These are phyloP conservation scores for Erodium texanum DNA, from an alignment of 441 rosid species.

Conservation along the genomic window DNA sequence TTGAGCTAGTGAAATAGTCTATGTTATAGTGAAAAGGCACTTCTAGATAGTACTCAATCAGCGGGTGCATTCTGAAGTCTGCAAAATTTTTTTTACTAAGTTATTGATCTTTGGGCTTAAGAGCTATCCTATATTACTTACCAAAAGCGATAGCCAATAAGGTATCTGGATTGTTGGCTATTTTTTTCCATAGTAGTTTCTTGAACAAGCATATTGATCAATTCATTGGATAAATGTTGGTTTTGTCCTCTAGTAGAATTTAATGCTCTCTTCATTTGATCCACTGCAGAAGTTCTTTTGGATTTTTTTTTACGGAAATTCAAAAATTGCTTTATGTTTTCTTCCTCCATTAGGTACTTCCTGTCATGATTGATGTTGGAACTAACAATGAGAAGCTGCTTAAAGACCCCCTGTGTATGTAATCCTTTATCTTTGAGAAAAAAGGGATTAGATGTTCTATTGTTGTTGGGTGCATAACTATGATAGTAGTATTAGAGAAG, in stretches of 20 bases:
- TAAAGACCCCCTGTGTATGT: constrained; percentile 76
- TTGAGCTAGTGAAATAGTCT: neutral
- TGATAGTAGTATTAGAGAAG: neutral
- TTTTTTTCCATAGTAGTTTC: neutral
- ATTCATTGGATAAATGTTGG: constrained; percentile 1
- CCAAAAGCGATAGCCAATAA: neutral
- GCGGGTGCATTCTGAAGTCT: neutral
- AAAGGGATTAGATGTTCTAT: neutral
- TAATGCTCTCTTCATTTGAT: neutral
- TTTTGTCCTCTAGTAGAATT: neutral
- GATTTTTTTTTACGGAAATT: neutral
- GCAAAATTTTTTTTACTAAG: neutral
- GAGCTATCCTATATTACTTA: constrained; percentile 1
- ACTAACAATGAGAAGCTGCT: constrained; percentile 92
- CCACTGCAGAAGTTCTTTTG: neutral
- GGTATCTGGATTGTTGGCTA: neutral
- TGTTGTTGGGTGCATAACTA: neutral
- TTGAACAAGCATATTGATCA: neutral
- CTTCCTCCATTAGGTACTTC: constrained; percentile 61
- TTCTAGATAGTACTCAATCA: neutral
- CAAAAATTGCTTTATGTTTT: neutral
- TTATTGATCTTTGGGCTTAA: neutral
- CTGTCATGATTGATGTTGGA: constrained; percentile 99
- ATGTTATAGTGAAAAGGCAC: neutral
- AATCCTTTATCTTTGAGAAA: constrained; percentile 1